Base-by-base conservation (phyloP, 2,329 filamentous ascomycete genomes). In the Cordyceps cateniannulata region DNA sequence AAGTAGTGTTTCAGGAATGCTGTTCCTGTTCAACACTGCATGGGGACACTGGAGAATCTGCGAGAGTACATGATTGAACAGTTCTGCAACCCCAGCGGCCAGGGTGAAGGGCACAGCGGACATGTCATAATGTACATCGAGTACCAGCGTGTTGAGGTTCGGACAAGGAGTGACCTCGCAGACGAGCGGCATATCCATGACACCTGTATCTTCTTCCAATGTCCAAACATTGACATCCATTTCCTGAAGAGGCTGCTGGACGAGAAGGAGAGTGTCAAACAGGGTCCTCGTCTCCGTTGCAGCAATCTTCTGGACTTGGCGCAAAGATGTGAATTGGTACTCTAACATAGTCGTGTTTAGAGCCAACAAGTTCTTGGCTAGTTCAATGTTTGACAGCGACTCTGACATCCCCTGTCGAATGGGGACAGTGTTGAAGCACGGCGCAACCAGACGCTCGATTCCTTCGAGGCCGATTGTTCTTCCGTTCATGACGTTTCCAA, bases 361-460 rank as follows among this genome's bases (percentile, higher is more conserved):
- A 0, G 73, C 72, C 56, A 92, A 87, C 2, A 91, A 78, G 2
- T 75, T 70, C 61, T 81, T 82, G 27, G 88, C 74, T 12, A 92
- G 69, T 5, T 86, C 81, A 0, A 78, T 66, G 61, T 86, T 85
- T 18, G 79, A 80, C 1, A 71, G 75, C 2, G 70, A 70, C 3
- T 69, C 69, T 1, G 78, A 73, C 10, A 89, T 63, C 35, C 84
- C 74, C 18, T 85, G 74, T 27, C 91, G 83, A 1, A 92, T 69
- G 0, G 93, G 91, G 14, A 96, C 74, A 0, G 93, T 96, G 69
- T 96, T 97, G 78, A 97, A 96, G 70, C 91, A 96, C 0, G 93
- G 93, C 0, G 90, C 91, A n/a, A 96, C 83, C 6, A 96, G 81
- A 4, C 80, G 77, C 42, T 93, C 86, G 12, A 93, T 77, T 0